Evolutionary conservation across 768 basidiomycete genomes (phyloP).

Genomic region (Tricholoma sp.): DNA sequence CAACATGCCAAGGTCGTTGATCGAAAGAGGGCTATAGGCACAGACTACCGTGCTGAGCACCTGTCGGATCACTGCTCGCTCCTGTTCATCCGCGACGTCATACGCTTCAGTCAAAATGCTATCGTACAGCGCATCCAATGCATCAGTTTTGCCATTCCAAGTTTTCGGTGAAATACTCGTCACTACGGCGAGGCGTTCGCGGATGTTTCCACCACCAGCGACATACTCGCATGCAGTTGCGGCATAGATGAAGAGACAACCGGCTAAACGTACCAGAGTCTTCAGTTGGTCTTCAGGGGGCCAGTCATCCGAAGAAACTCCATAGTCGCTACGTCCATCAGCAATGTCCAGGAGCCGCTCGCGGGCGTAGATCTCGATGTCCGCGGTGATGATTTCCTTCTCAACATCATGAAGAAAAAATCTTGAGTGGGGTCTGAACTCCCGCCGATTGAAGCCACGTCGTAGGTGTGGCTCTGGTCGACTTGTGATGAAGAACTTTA

Average conservation of each 20-base stretch:
- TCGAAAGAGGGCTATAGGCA: not conserved
- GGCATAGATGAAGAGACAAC: not conserved
- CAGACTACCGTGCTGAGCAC: not conserved
- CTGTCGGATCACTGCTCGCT: not conserved
- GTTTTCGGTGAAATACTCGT: not conserved
- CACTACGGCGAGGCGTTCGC: not conserved
- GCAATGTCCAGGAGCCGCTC: not conserved
- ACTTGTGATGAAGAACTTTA: conserved; percentile 1
- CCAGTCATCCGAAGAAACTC: not conserved
- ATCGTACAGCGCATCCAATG: not conserved
- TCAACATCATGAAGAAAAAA: conserved; percentile 1
- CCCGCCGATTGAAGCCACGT: not conserved
- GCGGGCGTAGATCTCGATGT: not conserved
- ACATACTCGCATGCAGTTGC: conserved; percentile 1
- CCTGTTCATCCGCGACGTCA: not conserved
- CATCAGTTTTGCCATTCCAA: not conserved
- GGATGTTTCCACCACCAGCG: not conserved
- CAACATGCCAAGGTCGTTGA: too few species aligned
- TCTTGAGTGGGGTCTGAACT: not conserved
- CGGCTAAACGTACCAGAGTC: not conserved
- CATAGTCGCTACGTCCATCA: not conserved
- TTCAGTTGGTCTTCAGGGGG: not conserved
- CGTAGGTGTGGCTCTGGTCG: not conserved
- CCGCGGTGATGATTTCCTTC: not conserved
- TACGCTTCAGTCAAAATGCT: not conserved